phyloP scores from a whole-genome alignment of 176 grass and related monocot species.

The Saccharum spontaneum region DNA sequence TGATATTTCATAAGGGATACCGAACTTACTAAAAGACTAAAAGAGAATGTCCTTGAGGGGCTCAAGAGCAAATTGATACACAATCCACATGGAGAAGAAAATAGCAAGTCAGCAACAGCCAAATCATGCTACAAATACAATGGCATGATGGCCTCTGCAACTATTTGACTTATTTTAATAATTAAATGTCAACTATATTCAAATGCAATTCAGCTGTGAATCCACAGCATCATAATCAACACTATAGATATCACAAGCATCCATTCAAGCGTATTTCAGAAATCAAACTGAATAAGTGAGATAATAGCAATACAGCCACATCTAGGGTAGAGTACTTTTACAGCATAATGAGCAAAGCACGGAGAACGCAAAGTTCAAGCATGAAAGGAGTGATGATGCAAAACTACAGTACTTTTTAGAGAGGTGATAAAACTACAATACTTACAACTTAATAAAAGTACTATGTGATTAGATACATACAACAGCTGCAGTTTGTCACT shows the following conservation, averaged over 20 bases:
- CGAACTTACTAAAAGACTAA: not conserved
- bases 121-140: not conserved
- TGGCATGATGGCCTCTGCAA: not conserved
- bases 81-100: not conserved
- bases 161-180: not conserved
- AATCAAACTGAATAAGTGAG: constrained; percentile 8
- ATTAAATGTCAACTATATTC: not conserved
- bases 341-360: constrained; percentile 28
- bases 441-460: constrained; percentile 40
- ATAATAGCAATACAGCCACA: constrained; percentile 5
- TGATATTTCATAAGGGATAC: not conserved
- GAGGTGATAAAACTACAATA: constrained; percentile 36
- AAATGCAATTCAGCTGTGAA: not conserved
- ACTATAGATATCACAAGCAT: not conserved
- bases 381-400: constrained; percentile 5
- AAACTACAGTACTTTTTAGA: constrained; percentile 31
- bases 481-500: not conserved
- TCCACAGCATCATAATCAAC: not conserved
- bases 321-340: constrained; percentile 30
- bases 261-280: constrained; percentile 26
- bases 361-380: constrained; percentile 30
- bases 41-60: not conserved
- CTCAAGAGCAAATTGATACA: not conserved
- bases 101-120: not conserved
- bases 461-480: constrained; percentile 28